Evolutionary conservation across 805 yeast genomes (phyloP), one percentile per base, ranked within the genome.

Genomic region (Candida orba): DNA sequence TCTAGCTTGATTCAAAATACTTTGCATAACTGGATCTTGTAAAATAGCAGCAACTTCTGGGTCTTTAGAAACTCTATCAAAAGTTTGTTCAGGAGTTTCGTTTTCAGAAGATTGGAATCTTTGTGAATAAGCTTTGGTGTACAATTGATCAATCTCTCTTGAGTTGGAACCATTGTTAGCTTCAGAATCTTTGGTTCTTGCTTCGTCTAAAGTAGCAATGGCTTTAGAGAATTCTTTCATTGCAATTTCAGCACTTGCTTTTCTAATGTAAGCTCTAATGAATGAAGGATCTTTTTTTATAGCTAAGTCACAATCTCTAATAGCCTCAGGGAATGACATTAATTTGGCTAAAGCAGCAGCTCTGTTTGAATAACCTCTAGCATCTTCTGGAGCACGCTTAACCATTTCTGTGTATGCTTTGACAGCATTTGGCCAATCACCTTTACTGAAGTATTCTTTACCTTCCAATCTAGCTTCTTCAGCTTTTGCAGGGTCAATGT

Each of bases 391-490:
- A n/a, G 90, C 89, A 64, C 99, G 84, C 69, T 89, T 87, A 57
- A 91, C 73, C 90, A 93, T 93, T 68, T 93, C 99, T 40, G 95
- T 75, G 68, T 93, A 93, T 5, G 95, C 84, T 64, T 85, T 84
- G 36, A 93, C 96, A 20, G 98, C 97, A 52, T 73, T 81, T 50
- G 99, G 98, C 96, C 96, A 91, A 66, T 91, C 96, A 40, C 87
- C 93, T 54, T 85, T 83, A 47, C 84, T 78, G 76, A 93, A 93
- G 59, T 65, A 78, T 22, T 85, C 91, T 66, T 86, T 91, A 64
- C 99, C 99, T 65, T 81, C 75, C 48, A 88, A 71, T 68, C 99
- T 84, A 22, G 98, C 97, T 63, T 81, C 91, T 65, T 91, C 98
- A 9, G 98, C 97, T 68, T 86, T 81, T 54, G 72, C 96, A 32